Percentiles rank a stretch among this genome's conserved stretches.
phyloP scores from a whole-genome alignment of 257 asterid genomes.

The Galeopsis tetrahit region DNA sequence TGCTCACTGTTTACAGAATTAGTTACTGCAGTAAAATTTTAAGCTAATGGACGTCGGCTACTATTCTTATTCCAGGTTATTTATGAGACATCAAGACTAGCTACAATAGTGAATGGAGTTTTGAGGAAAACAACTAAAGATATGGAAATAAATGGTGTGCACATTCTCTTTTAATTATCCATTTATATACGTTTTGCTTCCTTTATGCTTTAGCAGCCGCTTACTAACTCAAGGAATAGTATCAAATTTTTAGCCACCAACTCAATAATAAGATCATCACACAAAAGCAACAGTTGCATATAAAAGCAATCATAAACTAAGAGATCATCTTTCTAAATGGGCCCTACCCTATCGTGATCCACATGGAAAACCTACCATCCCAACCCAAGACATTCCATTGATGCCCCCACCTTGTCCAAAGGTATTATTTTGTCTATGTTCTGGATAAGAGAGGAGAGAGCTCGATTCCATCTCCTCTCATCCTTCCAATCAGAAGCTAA shows the following conservation, averaged over 20 bases:
- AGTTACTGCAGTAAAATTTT: constrained; percentile 33
- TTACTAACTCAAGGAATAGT: constrained; percentile 27
- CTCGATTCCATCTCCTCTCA: constrained; percentile 29
- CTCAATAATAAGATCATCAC: constrained; percentile 32
- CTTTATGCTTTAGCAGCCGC: constrained; percentile 28
- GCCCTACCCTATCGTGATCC: constrained; percentile 68
- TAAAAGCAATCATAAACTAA: constrained; percentile 43
- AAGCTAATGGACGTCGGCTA: constrained; percentile 26
- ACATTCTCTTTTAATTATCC: constrained; percentile 22
- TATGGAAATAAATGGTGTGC: constrained; percentile 67
- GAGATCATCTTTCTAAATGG: constrained; percentile 53
- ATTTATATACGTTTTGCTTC: constrained; percentile 17
- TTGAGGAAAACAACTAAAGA: constrained; percentile 65
- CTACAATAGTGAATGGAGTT: constrained; percentile 70
- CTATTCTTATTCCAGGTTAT: constrained; percentile 54
- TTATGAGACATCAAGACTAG: constrained; percentile 67
- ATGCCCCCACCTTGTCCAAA: constrained; percentile 52
- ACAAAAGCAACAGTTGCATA: constrained; percentile 37
- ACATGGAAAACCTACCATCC: constrained; percentile 63
- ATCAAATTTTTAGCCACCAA: constrained; percentile 28
- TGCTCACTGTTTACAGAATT: constrained; percentile 19
- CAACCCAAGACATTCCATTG: constrained; percentile 57
- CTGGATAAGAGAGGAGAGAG: constrained; percentile 46
- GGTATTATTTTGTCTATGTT: constrained; percentile 54
- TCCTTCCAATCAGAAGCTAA: constrained; percentile 33